Conservation (phyloP, 2,329 filamentous ascomycete species). For the Trichocomaceae sp. region DNA sequence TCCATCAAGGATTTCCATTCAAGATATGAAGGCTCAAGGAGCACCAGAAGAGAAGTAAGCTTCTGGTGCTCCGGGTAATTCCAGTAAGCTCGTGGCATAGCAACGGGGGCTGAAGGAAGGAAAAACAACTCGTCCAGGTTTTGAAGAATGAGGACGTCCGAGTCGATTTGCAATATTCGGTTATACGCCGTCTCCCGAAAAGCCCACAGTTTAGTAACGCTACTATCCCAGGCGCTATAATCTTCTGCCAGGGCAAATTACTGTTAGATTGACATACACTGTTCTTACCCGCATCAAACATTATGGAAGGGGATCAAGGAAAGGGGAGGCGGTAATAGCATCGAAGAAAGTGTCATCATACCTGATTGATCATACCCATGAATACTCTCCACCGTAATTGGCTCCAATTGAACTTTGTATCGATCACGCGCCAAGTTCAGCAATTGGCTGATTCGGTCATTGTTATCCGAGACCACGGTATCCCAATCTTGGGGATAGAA, state of each 20-base stretch:
- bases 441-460: slow-evolving; percentile 39
- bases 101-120: slow-evolving; percentile 53
- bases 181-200: slow-evolving; percentile 62
- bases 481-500: slow-evolving; percentile 40
- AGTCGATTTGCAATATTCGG: slow-evolving; percentile 54
- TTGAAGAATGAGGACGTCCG: slow-evolving; percentile 57
- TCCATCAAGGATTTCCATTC: slow-evolving; percentile 39
- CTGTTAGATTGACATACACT: not conserved
- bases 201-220: slow-evolving; percentile 61
- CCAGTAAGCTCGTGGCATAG: slow-evolving; percentile 69
- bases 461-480: slow-evolving; percentile 23
- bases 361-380: slow-evolving; percentile 1
- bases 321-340: not conserved
- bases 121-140: slow-evolving; percentile 66
- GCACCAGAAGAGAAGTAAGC: slow-evolving; percentile 56
- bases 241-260: slow-evolving; percentile 13
- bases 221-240: slow-evolving; percentile 53
- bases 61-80: slow-evolving; percentile 47
- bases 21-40: slow-evolving; percentile 51
- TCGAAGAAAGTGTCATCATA: not conserved
- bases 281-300: not conserved
- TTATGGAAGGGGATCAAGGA: not conserved
- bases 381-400: slow-evolving; percentile 25
- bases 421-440: slow-evolving; percentile 43
- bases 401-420: slow-evolving; percentile 47